A percentile compares a stretch with the other conserved stretches of the same genome.
These are phyloP conservation scores for Lactarius deliciosus DNA, from an alignment of 768 basidiomycete genomes.

Conservation along the genomic window DNA sequence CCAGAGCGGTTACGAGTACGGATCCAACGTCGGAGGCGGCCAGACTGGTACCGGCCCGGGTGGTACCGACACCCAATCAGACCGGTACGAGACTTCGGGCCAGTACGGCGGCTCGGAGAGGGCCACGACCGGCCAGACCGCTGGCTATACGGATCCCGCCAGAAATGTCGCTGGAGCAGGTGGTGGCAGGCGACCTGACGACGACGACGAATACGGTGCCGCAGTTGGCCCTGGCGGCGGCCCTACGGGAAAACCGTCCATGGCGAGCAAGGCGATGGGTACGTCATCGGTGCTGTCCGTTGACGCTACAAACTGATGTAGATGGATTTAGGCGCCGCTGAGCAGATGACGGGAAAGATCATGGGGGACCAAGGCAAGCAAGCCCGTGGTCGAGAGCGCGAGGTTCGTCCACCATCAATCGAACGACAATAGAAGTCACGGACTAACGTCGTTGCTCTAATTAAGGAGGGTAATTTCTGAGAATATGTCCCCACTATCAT, in stretches of 20 bases:
- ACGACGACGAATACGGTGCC: slow-evolving; percentile 3
- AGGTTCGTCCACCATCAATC: slow-evolving; percentile 17
- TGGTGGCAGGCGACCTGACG: background rate
- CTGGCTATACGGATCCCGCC: background rate
- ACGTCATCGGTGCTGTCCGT: background rate
- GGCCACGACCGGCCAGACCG: background rate
- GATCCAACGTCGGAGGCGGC: background rate
- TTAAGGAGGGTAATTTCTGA: slow-evolving; percentile 16
- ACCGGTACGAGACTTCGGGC: slow-evolving; percentile 5
- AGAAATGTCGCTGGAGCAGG: background rate
- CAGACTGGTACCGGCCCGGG: background rate
- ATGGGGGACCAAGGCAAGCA: slow-evolving; percentile 16
- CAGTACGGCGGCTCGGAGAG: background rate
- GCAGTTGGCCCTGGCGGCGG: background rate
- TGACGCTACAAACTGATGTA: slow-evolving; percentile 8
- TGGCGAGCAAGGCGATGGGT: slow-evolving; percentile 23
- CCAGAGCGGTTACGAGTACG: background rate
- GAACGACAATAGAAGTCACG: background rate
- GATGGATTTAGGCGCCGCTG: slow-evolving; percentile 21
- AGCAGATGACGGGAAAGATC: slow-evolving; percentile 22
- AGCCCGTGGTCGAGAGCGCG: slow-evolving; percentile 24
- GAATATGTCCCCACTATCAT: background rate
- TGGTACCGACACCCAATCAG: background rate
- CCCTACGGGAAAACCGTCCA: slow-evolving; percentile 6
- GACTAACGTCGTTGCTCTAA: slow-evolving; percentile 6